A percentile compares a stretch with the other conserved stretches of the same genome.
phyloP scores from a whole-genome alignment of 331 rosid species.

The Telfairia occidentalis region DNA sequence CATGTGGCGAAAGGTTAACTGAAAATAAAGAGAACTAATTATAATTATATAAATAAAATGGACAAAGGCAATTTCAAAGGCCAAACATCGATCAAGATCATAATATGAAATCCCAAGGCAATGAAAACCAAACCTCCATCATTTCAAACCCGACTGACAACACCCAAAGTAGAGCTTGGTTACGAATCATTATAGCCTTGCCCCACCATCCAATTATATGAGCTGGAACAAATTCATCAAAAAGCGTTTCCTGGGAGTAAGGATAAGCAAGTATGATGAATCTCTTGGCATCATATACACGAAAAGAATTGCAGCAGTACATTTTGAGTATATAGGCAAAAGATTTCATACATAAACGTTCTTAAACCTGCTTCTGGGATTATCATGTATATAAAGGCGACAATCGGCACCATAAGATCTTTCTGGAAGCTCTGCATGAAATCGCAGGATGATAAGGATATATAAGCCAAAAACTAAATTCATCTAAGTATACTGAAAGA shows the following conservation, averaged over 20 bases:
- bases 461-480: not conserved
- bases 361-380: slow-evolving; percentile 91
- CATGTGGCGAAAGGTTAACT: slow-evolving; percentile 98
- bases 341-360: slow-evolving; percentile 96
- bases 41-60: not conserved
- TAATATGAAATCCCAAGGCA: not conserved
- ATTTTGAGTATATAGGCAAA: slow-evolving; percentile 23
- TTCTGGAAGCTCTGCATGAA: slow-evolving; percentile 87
- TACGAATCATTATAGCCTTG: slow-evolving; percentile 93
- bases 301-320: slow-evolving; percentile 4
- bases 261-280: not conserved
- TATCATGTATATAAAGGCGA: slow-evolving; percentile 78
- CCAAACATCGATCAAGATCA: not conserved
- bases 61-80: not conserved
- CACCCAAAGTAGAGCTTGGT: slow-evolving; percentile 97
- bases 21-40: slow-evolving; percentile 19
- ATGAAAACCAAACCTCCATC: slow-evolving; percentile 62
- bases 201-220: slow-evolving; percentile 99
- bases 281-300: not conserved
- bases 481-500: not conserved
- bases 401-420: slow-evolving; percentile 96
- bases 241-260: slow-evolving; percentile 60
- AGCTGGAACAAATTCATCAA: slow-evolving; percentile 94
- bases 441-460: slow-evolving; percentile 9
- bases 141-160: slow-evolving; percentile 83